Evolutionary conservation across 2,329 filamentous ascomycete species (phyloP), one percentile per base, ranked within the genome.

Genomic region (Fusarium oligoseptatum): DNA sequence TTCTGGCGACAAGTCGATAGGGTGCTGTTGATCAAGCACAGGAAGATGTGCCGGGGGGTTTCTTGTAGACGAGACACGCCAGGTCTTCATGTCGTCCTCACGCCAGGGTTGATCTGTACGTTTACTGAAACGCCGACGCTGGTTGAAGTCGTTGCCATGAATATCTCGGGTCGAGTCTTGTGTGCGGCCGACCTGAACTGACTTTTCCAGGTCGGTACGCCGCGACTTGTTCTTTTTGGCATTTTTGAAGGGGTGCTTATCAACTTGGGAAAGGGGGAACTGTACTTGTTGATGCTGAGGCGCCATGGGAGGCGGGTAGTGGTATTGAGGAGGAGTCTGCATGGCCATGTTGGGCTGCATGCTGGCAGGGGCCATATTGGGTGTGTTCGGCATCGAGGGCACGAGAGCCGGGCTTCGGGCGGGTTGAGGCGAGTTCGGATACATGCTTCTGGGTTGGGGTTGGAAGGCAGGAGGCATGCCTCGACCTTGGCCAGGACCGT

Each of bases 341-440:
- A 94, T 93, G 58, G 93, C 88, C 82, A 95, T 92, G 65, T 80
- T 80, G 4, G 81, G 81, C 70, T 84, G 83, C 80, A 90, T 89
- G 73, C 87, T 88, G 60, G 88, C 89, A 48, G 88, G 86, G 66
- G 81, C 89, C 91, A 92, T 92, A 85, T 93, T 91, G 72, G 94
- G 92, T 34, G 92, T 93, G 72, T 89, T 89, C 67, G 92, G 92
- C 77, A 93, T 88, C 39, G 91, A 91, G 66, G 89, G 89, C 32
- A 91, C 85, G 65, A 93, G 85, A 36, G 92, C 91, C 72, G 93
- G 90, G 85, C 93, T 93, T 80, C 89, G 88, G 64, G 86, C 84
- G 74, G 92, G 89, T 78, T 92, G 91, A 41, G 92, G 92, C 45
- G 92, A 93, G 85, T 92, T 92, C 48, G 77, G 83, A 75, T 87